Evolutionary conservation across 2,329 filamentous ascomycete genomes (phyloP).

Genomic region (Pseudomassariella vexata): DNA sequence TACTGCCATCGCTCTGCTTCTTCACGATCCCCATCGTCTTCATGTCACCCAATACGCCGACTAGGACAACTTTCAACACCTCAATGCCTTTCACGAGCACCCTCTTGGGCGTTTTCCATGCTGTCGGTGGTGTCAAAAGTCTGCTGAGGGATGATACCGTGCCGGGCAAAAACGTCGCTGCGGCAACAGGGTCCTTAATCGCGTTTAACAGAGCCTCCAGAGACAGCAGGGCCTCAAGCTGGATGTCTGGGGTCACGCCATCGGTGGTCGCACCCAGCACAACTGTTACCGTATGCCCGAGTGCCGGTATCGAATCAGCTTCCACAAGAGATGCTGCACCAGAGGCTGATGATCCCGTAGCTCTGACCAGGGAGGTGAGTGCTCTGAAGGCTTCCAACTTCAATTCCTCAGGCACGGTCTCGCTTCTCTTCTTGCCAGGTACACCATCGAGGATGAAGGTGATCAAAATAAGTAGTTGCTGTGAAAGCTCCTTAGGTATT

Average conservation of each 20-base stretch:
- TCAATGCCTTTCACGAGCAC: conserved; percentile 60
- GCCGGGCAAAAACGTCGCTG: conserved; percentile 83
- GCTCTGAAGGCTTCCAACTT: conserved; percentile 65
- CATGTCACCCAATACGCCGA: conserved; percentile 52
- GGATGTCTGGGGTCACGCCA: conserved; percentile 60
- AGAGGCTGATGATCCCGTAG: conserved; percentile 44
- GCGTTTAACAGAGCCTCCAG: conserved; percentile 56
- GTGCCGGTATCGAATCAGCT: conserved; percentile 61
- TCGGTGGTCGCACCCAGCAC: conserved; percentile 69
- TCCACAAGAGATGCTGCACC: conserved; percentile 46
- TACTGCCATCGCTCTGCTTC: conserved; percentile 21
- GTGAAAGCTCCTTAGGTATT: conserved; percentile 66
- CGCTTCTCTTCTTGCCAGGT: conserved; percentile 46
- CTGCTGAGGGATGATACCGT: conserved; percentile 78
- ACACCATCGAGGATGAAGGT: conserved; percentile 74
- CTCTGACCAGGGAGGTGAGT: conserved; percentile 59
- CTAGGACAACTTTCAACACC: conserved; percentile 49
- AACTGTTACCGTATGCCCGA: conserved; percentile 78
- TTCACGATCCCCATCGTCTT: conserved; percentile 41
- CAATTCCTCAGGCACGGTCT: conserved; percentile 64
- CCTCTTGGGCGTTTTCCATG: conserved; percentile 46
- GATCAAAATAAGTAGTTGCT: conserved; percentile 80
- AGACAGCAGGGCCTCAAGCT: conserved; percentile 62
- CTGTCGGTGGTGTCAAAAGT: conserved; percentile 62
- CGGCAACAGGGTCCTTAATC: conserved; percentile 65